Conservation (phyloP, 495 filamentous ascomycete genomes). For the Hypoxylon intermedium region DNA sequence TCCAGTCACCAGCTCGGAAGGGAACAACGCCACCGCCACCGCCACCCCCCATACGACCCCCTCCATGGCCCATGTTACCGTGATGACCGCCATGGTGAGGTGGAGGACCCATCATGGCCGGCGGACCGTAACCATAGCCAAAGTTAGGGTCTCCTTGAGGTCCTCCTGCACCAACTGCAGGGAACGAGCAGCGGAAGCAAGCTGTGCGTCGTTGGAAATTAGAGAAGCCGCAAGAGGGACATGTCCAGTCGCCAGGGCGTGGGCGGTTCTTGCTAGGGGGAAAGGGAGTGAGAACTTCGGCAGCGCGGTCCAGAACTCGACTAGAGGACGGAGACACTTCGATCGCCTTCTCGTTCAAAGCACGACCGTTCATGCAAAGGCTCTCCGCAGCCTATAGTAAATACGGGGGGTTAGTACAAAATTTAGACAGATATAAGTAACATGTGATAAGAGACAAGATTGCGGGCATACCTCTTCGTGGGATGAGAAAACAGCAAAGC, state of each 20-base stretch:
- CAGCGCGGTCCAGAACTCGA: constrained; percentile 91
- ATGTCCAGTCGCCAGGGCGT: constrained; percentile 97
- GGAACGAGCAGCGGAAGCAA: constrained; percentile 98
- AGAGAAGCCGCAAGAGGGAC: constrained; percentile 89
- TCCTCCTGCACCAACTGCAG: constrained; percentile 79
- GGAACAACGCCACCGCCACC: constrained; percentile 86
- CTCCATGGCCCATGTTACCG: constrained; percentile 76
- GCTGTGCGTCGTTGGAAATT: constrained; percentile 98
- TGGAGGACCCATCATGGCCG: constrained; percentile 76
- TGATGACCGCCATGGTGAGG: constrained; percentile 81
- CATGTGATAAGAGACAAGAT: too few relatives aligned
- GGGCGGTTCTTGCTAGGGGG: constrained; percentile 98
- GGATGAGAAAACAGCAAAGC: constrained; percentile 97
- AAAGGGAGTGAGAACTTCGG: constrained; percentile 94
- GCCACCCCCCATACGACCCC: constrained; percentile 66
- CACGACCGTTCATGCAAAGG: constrained; percentile 98
- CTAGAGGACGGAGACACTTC: constrained; percentile 97
- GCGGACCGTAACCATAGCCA: constrained; percentile 72
- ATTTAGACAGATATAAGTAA: not conserved
- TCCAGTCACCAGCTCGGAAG: constrained; percentile 98
- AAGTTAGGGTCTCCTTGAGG: constrained; percentile 80
- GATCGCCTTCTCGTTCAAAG: constrained; percentile 97
- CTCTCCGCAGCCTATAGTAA: constrained; percentile 81
- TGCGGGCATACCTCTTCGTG: constrained; percentile 98
- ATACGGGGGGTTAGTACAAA: not conserved